These are phyloP conservation scores for Vigna mungo DNA, from an alignment of 306 rosid species.

Conservation along the genomic window DNA sequence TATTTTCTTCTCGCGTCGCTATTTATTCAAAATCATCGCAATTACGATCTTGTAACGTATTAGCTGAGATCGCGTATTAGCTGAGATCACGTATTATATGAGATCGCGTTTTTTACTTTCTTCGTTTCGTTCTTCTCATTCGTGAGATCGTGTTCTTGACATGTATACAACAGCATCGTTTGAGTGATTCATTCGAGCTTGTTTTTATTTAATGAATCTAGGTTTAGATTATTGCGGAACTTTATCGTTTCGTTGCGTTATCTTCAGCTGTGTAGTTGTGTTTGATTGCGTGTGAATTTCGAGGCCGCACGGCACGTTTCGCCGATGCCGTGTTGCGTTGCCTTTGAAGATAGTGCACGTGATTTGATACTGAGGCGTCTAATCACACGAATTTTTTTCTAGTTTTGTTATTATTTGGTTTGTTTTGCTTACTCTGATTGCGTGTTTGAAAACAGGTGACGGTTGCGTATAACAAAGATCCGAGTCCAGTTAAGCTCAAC, in stretches of 20 bases:
- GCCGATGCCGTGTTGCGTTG: constrained; percentile 20
- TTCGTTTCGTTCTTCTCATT: background rate
- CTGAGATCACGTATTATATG: no score
- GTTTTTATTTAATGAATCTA: background rate
- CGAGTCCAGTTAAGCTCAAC: constrained; percentile 85
- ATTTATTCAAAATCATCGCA: background rate
- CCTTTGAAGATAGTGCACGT: constrained; percentile 22
- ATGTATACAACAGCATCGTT: background rate
- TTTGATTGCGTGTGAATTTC: constrained; percentile 1
- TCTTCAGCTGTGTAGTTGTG: background rate
- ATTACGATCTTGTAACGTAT: no score
- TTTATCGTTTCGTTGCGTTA: background rate
- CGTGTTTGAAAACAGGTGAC: constrained; percentile 69
- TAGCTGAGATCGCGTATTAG: background rate
- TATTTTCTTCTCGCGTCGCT: constrained; percentile 6
- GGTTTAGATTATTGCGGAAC: constrained; percentile 1
- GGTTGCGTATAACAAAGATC: constrained; percentile 91
- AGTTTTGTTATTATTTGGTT: constrained; percentile 9
- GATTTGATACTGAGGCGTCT: background rate
- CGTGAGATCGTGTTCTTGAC: constrained; percentile 15
- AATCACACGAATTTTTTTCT: background rate
- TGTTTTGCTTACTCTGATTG: background rate
- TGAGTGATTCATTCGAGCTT: background rate
- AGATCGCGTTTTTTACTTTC: constrained; percentile 7
- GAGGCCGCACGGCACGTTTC: constrained; percentile 19